A percentile compares a stretch with the other conserved stretches of the same genome.
Evolutionary conservation across 352 stramenopile species (phyloP).

Genomic region (Globisporangium irregulare): DNA sequence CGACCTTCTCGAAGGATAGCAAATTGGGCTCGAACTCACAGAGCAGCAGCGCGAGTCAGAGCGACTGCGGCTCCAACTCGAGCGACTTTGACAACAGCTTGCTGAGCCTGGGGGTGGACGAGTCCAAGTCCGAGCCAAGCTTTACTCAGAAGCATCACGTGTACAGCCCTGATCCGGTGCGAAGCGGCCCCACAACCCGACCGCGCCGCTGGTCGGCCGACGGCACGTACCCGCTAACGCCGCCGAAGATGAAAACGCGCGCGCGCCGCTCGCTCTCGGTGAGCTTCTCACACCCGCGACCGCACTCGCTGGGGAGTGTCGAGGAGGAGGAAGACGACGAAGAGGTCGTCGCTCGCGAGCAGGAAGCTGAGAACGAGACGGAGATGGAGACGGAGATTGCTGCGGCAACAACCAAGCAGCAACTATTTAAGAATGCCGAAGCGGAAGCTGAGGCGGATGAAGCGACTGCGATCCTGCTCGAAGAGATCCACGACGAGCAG

Average conservation of each 20-base stretch:
- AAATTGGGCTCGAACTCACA: slow-evolving; percentile 23
- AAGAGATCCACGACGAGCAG: slow-evolving; percentile 21
- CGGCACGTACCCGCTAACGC: slow-evolving; percentile 5
- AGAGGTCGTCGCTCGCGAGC: slow-evolving; percentile 7
- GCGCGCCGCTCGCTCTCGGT: slow-evolving; percentile 21
- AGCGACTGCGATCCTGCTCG: slow-evolving; percentile 8
- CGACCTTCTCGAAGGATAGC: slow-evolving; percentile 38
- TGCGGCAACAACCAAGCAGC: not conserved
- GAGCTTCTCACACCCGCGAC: slow-evolving; percentile 27
- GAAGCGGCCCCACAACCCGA: not conserved
- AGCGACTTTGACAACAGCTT: slow-evolving; percentile 26
- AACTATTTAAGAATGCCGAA: slow-evolving; percentile 5
- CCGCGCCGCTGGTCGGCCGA: slow-evolving; percentile 14
- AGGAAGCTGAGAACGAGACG: slow-evolving; percentile 11
- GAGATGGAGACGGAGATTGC: not conserved
- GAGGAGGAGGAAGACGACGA: slow-evolving; percentile 49
- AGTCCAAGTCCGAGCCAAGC: slow-evolving; percentile 7
- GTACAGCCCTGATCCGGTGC: not conserved
- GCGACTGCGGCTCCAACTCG: slow-evolving; percentile 29
- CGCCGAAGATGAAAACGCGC: slow-evolving; percentile 2
- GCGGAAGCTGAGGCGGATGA: not conserved
- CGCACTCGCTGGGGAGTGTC: slow-evolving; percentile 13
- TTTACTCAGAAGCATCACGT: slow-evolving; percentile 1
- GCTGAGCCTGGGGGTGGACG: slow-evolving; percentile 2
- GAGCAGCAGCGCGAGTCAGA: slow-evolving; percentile 37